These are phyloP conservation scores for Thalassiosira profunda DNA, from an alignment of 108 stramenopile genomes.

Conservation along the genomic window DNA sequence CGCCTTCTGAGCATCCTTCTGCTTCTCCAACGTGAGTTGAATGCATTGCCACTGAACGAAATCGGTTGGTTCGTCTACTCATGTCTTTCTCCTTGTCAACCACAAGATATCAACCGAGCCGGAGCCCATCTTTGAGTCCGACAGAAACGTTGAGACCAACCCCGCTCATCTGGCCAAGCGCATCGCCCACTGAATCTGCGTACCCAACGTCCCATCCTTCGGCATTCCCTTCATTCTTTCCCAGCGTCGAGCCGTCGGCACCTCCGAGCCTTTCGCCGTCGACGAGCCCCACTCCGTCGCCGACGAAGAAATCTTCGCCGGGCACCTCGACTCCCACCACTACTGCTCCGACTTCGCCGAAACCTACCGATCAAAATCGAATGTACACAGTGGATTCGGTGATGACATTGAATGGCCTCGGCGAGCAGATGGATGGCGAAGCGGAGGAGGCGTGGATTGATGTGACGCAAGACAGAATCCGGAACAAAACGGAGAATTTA, in stretches of 20 bases:
- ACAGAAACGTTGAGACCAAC: not conserved
- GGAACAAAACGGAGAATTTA: not conserved
- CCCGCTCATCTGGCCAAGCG: conserved; percentile 2
- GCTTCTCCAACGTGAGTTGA: not conserved
- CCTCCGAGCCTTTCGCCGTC: not conserved
- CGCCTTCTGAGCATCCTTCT: not conserved
- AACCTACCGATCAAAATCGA: not conserved
- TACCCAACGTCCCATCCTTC: not conserved
- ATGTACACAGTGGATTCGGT: too few species aligned
- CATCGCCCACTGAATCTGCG: not conserved
- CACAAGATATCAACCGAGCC: not conserved
- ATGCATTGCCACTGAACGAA: not conserved
- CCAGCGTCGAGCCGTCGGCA: not conserved
- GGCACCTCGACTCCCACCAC: not conserved
- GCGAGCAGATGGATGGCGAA: not conserved
- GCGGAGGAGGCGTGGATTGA: not conserved
- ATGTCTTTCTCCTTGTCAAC: not conserved
- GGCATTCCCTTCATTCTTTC: not conserved
- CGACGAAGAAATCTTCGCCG: not conserved
- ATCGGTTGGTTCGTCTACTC: not conserved
- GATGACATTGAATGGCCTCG: not conserved
- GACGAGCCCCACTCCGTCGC: not conserved
- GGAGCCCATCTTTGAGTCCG: not conserved
- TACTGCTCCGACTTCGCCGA: not conserved
- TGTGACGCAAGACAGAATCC: not conserved